Percentiles rank a stretch among this genome's conserved stretches.
Evolutionary conservation across 1,139 yeast genomes (phyloP).

Genomic region (Schwanniomyces etchellsii): DNA sequence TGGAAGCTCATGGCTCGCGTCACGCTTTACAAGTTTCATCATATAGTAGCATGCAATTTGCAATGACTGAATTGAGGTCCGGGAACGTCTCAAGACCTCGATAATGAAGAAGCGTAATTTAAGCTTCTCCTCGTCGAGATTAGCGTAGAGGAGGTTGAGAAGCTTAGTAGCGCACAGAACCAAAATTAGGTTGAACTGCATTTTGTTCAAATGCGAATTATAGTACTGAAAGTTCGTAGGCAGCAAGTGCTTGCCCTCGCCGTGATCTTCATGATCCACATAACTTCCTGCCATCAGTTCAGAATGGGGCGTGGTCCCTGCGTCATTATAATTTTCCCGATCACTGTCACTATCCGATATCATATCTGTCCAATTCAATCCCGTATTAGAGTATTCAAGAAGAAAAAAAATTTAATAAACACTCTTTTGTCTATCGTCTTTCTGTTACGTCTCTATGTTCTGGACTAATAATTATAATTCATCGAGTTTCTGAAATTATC

Average conservation of each 20-base stretch:
- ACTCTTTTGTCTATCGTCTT: too few relatives aligned
- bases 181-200: constrained; percentile 37
- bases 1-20: constrained; percentile 10
- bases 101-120: constrained; percentile 45
- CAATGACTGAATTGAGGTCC: constrained; percentile 58
- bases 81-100: constrained; percentile 65
- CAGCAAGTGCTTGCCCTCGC: constrained; percentile 8
- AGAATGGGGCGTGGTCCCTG: too few relatives aligned
- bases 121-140: constrained; percentile 14
- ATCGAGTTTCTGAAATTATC: too few relatives aligned
- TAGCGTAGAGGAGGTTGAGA: constrained; percentile 29
- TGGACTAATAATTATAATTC: too few relatives aligned
- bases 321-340: too few relatives aligned
- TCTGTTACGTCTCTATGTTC: too few relatives aligned
- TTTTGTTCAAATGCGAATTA: constrained; percentile 33
- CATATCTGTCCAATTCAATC: too few relatives aligned
- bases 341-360: too few relatives aligned
- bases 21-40: constrained; percentile 33
- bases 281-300: too few relatives aligned
- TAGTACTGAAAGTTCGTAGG: constrained; percentile 40
- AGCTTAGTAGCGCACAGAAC: constrained; percentile 34
- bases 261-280: too few relatives aligned
- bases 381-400: too few relatives aligned
- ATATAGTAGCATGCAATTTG: constrained; percentile 65
- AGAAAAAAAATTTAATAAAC: too few relatives aligned